phyloP scores from a whole-genome alignment of 768 basidiomycete genomes.

The Psilocybe cubensis region DNA sequence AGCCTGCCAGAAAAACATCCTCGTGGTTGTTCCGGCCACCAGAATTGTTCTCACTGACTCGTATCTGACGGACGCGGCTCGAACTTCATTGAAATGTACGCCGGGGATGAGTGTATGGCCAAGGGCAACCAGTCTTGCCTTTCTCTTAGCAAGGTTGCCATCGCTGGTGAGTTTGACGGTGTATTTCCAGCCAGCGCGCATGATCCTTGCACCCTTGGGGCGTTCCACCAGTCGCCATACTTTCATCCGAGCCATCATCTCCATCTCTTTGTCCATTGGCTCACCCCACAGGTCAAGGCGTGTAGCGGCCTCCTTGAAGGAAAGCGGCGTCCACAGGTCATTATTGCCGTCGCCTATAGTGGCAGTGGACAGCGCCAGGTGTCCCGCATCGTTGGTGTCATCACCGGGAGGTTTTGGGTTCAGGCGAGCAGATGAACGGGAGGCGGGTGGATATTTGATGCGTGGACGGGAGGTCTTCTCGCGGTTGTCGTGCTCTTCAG shows the following conservation, averaged over 20 bases:
- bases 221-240: slow-evolving; percentile 4
- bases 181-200: slow-evolving; percentile 5
- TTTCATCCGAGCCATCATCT: not conserved
- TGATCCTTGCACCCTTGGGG: slow-evolving; percentile 4
- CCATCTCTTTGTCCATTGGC: slow-evolving; percentile 9
- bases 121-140: slow-evolving; percentile 10
- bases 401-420: too few species aligned
- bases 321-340: not conserved
- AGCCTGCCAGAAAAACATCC: not conserved
- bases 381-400: too few species aligned
- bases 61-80: not conserved
- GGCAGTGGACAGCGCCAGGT: too few species aligned
- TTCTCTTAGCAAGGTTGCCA: not conserved
- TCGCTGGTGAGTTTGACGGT: not conserved
- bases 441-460: not conserved
- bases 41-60: slow-evolving; percentile 2
- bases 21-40: not conserved
- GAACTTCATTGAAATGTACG: slow-evolving; percentile 1
- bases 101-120: slow-evolving; percentile 14
- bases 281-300: not conserved
- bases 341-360: not conserved
- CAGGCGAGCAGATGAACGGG: not conserved
- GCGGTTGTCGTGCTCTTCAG: not conserved
- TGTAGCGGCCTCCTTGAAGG: not conserved
- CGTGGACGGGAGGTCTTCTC: not conserved